Percentiles rank a stretch among this genome's conserved stretches.
These are phyloP conservation scores for Colletotrichum chlorophyti DNA, from an alignment of 2,329 filamentous ascomycete species.

Conservation along the genomic window DNA sequence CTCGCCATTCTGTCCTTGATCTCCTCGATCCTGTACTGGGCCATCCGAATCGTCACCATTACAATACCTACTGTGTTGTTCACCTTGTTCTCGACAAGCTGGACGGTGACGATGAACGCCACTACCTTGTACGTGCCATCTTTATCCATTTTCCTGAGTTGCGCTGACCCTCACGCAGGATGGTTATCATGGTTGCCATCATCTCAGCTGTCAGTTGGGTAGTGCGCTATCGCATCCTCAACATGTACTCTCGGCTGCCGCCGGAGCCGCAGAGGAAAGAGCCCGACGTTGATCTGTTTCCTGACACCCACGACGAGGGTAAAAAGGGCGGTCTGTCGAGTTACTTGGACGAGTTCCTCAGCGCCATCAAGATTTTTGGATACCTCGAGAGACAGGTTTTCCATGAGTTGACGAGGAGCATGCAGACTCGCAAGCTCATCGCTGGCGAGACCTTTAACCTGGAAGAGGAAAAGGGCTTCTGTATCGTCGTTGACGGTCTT, in stretches of 20 bases:
- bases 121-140: constrained; percentile 77
- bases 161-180: constrained; percentile 49
- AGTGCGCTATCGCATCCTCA: constrained; percentile 92
- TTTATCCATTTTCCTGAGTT: neutral
- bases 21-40: constrained; percentile 74
- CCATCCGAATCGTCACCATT: constrained; percentile 85
- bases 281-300: constrained; percentile 92
- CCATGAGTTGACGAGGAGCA: constrained; percentile 94
- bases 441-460: constrained; percentile 94
- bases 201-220: constrained; percentile 93
- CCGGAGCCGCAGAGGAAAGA: constrained; percentile 96
- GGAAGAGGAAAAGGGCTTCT: constrained; percentile 98
- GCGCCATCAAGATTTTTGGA: constrained; percentile 98
- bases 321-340: constrained; percentile 92
- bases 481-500: constrained; percentile 92
- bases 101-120: constrained; percentile 98
- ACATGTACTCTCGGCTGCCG: constrained; percentile 94
- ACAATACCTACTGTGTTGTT: constrained; percentile 90
- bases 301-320: constrained; percentile 88
- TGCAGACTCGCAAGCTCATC: constrained; percentile 97
- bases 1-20: constrained; percentile 61
- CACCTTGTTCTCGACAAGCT: constrained; percentile 85
- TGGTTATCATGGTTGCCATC: constrained; percentile 78
- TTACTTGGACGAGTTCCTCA: constrained; percentile 96
- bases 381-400: constrained; percentile 97